phyloP scores from a whole-genome alignment of 1,139 yeast species.

The Geotrichum klebahnii region DNA sequence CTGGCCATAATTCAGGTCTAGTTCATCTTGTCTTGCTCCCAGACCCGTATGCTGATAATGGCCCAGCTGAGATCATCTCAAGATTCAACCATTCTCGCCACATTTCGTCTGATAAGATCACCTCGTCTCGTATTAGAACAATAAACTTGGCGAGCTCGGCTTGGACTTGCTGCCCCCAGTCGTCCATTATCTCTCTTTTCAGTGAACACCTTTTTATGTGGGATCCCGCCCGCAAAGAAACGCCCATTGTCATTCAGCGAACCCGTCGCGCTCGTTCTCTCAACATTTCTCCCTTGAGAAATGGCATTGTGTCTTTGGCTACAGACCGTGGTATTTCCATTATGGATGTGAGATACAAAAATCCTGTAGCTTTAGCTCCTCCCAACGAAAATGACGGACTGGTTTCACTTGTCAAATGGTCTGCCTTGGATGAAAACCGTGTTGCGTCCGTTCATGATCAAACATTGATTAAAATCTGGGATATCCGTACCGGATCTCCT shows the following conservation, averaged over 20 bases:
- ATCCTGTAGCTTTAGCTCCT: constrained; percentile 43
- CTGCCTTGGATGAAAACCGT: constrained; percentile 53
- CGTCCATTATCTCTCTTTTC: constrained; percentile 54
- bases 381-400: constrained; percentile 40
- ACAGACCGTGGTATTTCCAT: constrained; percentile 70
- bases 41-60: constrained; percentile 43
- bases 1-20: constrained; percentile 69
- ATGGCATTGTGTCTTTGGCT: constrained; percentile 57
- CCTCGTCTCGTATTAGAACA: constrained; percentile 39
- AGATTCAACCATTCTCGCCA: constrained; percentile 72
- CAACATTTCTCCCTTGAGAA: constrained; percentile 48
- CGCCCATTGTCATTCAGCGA: constrained; percentile 53
- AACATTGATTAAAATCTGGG: constrained; percentile 66
- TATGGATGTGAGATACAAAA: constrained; percentile 54
- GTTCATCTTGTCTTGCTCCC: constrained; percentile 70
- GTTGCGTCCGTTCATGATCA: constrained; percentile 66
- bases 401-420: constrained; percentile 57
- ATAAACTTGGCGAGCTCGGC: constrained; percentile 40
- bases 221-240: constrained; percentile 58
- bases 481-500: constrained; percentile 55
- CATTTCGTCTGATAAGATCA: constrained; percentile 34
- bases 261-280: constrained; percentile 52
- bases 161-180: constrained; percentile 45
- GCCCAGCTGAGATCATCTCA: constrained; percentile 66
- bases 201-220: constrained; percentile 64